These are phyloP conservation scores for Sisymbrium irio DNA, from an alignment of 345 rosid species.

Conservation along the genomic window DNA sequence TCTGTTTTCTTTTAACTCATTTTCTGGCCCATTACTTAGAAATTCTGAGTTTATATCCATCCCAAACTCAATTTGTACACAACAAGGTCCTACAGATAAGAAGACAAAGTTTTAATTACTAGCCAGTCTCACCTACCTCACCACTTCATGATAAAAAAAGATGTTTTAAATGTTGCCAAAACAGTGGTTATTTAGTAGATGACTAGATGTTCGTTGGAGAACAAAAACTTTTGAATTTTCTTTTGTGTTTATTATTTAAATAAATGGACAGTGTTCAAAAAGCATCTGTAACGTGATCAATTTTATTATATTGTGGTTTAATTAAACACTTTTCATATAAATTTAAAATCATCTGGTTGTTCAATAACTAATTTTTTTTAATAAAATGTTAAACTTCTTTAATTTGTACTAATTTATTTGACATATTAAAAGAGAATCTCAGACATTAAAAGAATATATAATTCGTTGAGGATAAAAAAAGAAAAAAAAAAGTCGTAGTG, in stretches of 20 bases:
- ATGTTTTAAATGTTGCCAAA: slow-evolving; percentile 24
- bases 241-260: neutral
- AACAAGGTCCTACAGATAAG: neutral
- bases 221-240: neutral
- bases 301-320: neutral
- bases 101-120: slow-evolving; percentile 15
- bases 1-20: too few species aligned
- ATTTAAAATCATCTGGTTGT: neutral
- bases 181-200: neutral
- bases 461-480: neutral
- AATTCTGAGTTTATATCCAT: neutral
- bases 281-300: neutral
- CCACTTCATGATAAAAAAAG: neutral
- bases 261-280: neutral
- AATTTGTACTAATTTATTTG: too few species aligned
- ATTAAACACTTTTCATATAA: neutral
- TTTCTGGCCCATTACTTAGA: neutral
- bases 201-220: neutral
- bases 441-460: neutral
- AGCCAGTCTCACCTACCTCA: slow-evolving; percentile 22
- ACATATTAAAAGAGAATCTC: neutral
- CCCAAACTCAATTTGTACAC: slow-evolving; percentile 2
- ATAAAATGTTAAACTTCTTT: neutral
- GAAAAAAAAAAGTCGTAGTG: neutral
- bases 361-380: neutral